These are phyloP conservation scores for Avena sativa DNA, from an alignment of 176 grass and related monocot species.

Conservation along the genomic window DNA sequence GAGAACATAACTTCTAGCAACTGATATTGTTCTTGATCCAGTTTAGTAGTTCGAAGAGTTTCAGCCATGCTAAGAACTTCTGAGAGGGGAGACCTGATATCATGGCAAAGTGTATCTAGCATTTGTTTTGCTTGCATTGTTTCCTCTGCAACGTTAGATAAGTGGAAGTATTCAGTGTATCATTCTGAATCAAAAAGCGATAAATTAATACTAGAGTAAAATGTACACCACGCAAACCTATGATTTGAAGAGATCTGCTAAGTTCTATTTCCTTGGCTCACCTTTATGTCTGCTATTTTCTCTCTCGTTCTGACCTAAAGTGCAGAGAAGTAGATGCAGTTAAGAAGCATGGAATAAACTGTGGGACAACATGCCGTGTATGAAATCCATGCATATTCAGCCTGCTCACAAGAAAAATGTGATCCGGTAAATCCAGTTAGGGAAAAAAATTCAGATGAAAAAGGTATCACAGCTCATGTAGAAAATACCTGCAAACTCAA, in stretches of 20 bases:
- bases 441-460: neutral
- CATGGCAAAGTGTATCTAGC: constrained; percentile 85
- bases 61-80: constrained; percentile 83
- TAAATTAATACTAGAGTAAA: neutral
- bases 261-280: constrained; percentile 75
- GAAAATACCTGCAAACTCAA: neutral
- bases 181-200: constrained; percentile 9
- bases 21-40: constrained; percentile 77
- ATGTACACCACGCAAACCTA: constrained; percentile 57
- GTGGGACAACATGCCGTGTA: neutral
- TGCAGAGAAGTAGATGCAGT: constrained; percentile 36
- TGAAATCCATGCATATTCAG: neutral
- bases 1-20: constrained; percentile 84
- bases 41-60: constrained; percentile 71
- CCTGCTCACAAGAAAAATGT: too few relatives aligned
- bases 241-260: constrained; percentile 75
- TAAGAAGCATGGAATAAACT: constrained; percentile 23
- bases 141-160: constrained; percentile 63
- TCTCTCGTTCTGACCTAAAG: constrained; percentile 75
- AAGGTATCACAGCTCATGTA: neutral
- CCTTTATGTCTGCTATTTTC: constrained; percentile 71
- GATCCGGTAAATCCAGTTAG: too few relatives aligned
- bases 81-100: constrained; percentile 87
- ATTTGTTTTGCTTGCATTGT: constrained; percentile 84
- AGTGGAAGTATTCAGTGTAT: constrained; percentile 26